These are phyloP conservation scores for Phaeolepiota aurea DNA, from an alignment of 768 basidiomycete species.

Conservation along the genomic window DNA sequence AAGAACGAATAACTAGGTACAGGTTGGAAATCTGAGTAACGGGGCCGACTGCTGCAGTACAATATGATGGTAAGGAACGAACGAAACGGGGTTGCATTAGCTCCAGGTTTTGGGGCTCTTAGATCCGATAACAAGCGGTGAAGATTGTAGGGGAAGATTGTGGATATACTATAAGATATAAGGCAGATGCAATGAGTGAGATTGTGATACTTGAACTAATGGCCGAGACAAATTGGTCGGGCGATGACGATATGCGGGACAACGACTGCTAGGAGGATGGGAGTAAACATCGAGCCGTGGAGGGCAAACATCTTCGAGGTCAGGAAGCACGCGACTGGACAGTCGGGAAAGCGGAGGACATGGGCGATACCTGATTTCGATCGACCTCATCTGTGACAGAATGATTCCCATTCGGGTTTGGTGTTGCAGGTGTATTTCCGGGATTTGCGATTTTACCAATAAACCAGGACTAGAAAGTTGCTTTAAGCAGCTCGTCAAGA, in stretches of 20 bases:
- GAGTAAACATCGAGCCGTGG: neutral
- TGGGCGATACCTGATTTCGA: conserved; percentile 59
- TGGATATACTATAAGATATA: conserved; percentile 2
- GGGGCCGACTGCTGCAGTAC: too few species aligned
- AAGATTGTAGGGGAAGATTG: neutral
- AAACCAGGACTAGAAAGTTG: conserved; percentile 74
- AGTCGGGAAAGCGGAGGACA: conserved; percentile 77
- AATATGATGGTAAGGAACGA: too few species aligned
- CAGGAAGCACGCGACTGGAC: conserved; percentile 23
- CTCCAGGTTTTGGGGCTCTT: too few species aligned
- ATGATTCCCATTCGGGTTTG: conserved; percentile 23
- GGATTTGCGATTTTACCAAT: conserved; percentile 74
- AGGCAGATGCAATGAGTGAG: conserved; percentile 6
- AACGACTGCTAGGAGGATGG: neutral
- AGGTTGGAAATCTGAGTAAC: too few species aligned
- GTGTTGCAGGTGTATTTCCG: conserved; percentile 39
- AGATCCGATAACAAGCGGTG: too few species aligned
- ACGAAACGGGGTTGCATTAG: too few species aligned
- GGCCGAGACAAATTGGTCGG: neutral
- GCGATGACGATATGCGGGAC: neutral
- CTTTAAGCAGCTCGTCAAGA: conserved; percentile 1
- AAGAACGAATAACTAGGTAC: too few species aligned
- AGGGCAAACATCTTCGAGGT: neutral
- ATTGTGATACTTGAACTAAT: neutral
- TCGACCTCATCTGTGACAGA: conserved; percentile 25